Conservation (phyloP, 2,329 filamentous ascomycete genomes). For the Cladophialophora yegresii region DNA sequence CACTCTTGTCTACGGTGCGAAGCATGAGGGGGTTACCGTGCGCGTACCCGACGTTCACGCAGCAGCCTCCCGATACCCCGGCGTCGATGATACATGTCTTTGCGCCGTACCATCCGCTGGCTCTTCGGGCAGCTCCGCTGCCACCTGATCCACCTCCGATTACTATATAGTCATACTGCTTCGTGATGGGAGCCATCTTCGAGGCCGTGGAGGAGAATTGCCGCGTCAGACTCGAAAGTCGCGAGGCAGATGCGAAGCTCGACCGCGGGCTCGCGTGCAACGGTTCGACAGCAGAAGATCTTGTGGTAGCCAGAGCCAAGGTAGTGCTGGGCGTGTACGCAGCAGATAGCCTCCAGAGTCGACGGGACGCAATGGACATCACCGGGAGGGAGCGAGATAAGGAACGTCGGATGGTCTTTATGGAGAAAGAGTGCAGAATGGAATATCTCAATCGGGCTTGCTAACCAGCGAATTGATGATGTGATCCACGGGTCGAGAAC, state of each 20-base stretch:
- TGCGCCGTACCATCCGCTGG: conserved; percentile 55
- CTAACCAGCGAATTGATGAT: conserved; percentile 21
- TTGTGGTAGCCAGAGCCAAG: conserved; percentile 23
- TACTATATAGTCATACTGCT: conserved; percentile 58
- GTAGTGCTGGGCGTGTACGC: conserved; percentile 3
- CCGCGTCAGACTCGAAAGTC: conserved; percentile 46
- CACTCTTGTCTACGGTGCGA: neutral
- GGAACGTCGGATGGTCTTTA: conserved; percentile 15
- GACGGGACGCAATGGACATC: conserved; percentile 31
- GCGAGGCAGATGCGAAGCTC: conserved; percentile 34
- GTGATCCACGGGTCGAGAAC: conserved; percentile 22
- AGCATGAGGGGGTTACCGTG: neutral
- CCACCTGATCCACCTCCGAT: conserved; percentile 58
- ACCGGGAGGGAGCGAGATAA: conserved; percentile 19
- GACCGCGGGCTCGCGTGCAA: conserved; percentile 9
- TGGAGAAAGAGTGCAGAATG: neutral
- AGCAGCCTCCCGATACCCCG: conserved; percentile 52
- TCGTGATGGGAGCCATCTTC: conserved; percentile 51
- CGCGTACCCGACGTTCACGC: conserved; percentile 56
- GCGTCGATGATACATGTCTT: conserved; percentile 56
- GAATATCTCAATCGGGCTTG: neutral
- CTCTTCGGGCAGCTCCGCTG: conserved; percentile 53
- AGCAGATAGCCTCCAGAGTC: conserved; percentile 24
- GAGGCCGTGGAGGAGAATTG: conserved; percentile 45
- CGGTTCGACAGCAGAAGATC: conserved; percentile 7